A percentile compares a stretch with the other conserved stretches of the same genome.
Evolutionary conservation across 306 rosid species (phyloP).

Genomic region (Lathyrus oleraceus): DNA sequence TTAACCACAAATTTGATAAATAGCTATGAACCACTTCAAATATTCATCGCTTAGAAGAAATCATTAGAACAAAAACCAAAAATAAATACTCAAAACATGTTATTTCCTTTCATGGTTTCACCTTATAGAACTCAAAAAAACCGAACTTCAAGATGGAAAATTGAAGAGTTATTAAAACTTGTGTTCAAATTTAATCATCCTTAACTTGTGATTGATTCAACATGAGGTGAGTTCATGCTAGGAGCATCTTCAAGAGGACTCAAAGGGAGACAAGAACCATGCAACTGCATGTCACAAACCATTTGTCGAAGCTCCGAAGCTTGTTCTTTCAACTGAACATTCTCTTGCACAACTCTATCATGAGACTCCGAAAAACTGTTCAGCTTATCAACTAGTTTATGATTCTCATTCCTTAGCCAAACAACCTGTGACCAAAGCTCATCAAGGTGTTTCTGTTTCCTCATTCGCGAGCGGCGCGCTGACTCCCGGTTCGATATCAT

Average conservation of each 20-base stretch:
- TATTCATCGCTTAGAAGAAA: slow-evolving; percentile 11
- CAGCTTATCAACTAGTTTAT: slow-evolving; percentile 66
- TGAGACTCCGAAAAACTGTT: slow-evolving; percentile 69
- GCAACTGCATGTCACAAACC: slow-evolving; percentile 65
- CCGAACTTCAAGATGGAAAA: slow-evolving; percentile 25
- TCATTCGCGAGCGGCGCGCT: slow-evolving; percentile 93
- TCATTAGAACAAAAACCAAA: slow-evolving; percentile 17
- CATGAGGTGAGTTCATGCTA: slow-evolving; percentile 37
- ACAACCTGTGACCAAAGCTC: slow-evolving; percentile 95
- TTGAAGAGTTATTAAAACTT: slow-evolving; percentile 33
- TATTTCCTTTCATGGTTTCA: slow-evolving; percentile 46
- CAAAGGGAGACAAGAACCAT: slow-evolving; percentile 56
- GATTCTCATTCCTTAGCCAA: slow-evolving; percentile 90
- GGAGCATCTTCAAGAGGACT: slow-evolving; percentile 62
- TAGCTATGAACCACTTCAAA: slow-evolving; percentile 25
- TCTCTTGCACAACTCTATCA: slow-evolving; percentile 66
- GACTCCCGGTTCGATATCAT: slow-evolving; percentile 97
- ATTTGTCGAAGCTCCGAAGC: slow-evolving; percentile 74
- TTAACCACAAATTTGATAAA: background rate
- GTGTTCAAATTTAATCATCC: slow-evolving; percentile 42
- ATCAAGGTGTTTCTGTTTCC: slow-evolving; percentile 94
- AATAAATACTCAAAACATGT: slow-evolving; percentile 43
- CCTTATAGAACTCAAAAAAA: slow-evolving; percentile 45
- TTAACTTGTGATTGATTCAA: slow-evolving; percentile 44
- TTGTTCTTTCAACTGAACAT: slow-evolving; percentile 77